Percentiles rank a stretch among this genome's conserved stretches.
Conservation (phyloP, 2,329 filamentous ascomycete genomes). For the Botrytis squamosa region DNA sequence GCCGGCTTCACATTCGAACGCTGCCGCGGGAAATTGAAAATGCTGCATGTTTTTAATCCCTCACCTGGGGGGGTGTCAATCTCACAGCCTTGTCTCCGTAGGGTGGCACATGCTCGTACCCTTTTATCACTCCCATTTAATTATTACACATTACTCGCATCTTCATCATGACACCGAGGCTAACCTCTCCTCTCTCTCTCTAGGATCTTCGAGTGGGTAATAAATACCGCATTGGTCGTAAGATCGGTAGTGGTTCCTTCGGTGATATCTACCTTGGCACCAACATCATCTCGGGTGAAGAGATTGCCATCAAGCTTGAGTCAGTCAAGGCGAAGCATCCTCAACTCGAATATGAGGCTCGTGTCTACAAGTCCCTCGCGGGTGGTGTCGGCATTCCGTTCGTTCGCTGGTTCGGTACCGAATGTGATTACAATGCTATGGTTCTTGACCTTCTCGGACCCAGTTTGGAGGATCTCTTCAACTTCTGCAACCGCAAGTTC, state of each 20-base stretch:
- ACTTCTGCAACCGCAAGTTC: conserved; percentile 99
- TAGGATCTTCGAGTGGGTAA: conserved; percentile 99
- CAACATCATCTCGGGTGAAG: conserved; percentile 99
- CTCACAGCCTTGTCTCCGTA: conserved; percentile 33
- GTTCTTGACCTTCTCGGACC: conserved; percentile 95
- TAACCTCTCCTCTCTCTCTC: conserved; percentile 26
- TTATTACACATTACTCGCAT: not conserved
- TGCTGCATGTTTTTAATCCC: not conserved
- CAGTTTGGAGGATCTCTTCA: conserved; percentile 96
- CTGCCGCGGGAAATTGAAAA: conserved; percentile 20
- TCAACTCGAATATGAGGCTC: conserved; percentile 97
- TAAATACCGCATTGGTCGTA: conserved; percentile 98
- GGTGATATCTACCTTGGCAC: conserved; percentile 99
- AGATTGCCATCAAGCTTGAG: conserved; percentile 99
- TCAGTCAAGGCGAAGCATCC: conserved; percentile 99
- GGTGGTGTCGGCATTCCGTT: conserved; percentile 98
- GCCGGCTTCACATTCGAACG: conserved; percentile 19
- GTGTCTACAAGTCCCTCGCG: conserved; percentile 85
- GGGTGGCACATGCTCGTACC: conserved; percentile 22
- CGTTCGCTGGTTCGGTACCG: conserved; percentile 98
- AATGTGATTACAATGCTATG: conserved; percentile 99
- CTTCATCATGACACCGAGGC: conserved; percentile 24
- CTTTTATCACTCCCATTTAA: not conserved
- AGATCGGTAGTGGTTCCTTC: conserved; percentile 97
- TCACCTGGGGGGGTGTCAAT: conserved; percentile 23